phyloP scores from a whole-genome alignment of 2,329 filamentous ascomycete genomes.

The Hypoxylon rubiginosum region DNA sequence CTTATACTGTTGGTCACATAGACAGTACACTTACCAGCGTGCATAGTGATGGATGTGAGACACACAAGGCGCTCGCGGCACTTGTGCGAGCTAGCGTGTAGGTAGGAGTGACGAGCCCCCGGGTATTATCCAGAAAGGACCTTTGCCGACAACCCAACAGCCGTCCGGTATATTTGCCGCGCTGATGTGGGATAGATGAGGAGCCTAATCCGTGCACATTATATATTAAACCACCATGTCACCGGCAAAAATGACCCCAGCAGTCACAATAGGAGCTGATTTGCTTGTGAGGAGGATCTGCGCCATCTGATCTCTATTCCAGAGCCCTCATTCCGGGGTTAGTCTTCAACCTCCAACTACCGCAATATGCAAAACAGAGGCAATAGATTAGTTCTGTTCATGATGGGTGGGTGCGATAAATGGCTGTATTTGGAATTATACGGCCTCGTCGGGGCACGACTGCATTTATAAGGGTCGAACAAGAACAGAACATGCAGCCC shows the following conservation, averaged over 20 bases:
- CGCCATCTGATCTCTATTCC: conserved; percentile 14
- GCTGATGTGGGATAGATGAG: conserved; percentile 17
- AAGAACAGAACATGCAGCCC: not conserved
- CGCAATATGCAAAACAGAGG: conserved; percentile 19
- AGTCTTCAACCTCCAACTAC: conserved; percentile 20
- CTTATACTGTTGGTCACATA: not conserved
- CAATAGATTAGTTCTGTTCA: conserved; percentile 22
- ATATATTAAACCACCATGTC: conserved; percentile 40
- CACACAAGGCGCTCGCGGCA: conserved; percentile 25
- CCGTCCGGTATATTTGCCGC: conserved; percentile 40
- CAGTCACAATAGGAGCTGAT: conserved; percentile 36
- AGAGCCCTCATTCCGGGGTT: not conserved
- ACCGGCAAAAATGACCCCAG: conserved; percentile 46
- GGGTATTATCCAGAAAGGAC: conserved; percentile 11
- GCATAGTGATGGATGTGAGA: conserved; percentile 9
- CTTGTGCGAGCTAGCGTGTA: conserved; percentile 19
- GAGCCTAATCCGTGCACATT: conserved; percentile 25
- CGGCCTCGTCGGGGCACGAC: conserved; percentile 1
- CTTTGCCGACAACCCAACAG: conserved; percentile 42
- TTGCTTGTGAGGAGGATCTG: conserved; percentile 28
- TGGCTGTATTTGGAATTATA: conserved; percentile 14
- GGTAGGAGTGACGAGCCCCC: conserved; percentile 5
- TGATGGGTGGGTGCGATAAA: conserved; percentile 16
- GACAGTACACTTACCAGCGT: not conserved
- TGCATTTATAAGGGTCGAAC: conserved; percentile 31